Percentiles rank a stretch among this genome's conserved stretches.
phyloP scores from a whole-genome alignment of 1,284 basidiomycete species.

The Trichosporon sp. region DNA sequence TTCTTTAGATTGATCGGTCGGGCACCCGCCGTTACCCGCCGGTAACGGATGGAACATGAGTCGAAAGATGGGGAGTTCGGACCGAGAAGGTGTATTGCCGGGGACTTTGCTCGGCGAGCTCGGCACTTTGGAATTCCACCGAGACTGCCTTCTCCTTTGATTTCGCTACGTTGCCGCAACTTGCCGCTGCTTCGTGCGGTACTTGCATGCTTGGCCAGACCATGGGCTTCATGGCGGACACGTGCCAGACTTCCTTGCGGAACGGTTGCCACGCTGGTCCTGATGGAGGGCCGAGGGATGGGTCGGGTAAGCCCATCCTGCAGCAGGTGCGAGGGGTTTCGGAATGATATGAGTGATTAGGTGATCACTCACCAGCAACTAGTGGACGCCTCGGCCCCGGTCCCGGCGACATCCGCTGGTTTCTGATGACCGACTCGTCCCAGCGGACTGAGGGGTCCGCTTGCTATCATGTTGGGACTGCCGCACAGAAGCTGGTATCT shows the following conservation, averaged over 20 bases:
- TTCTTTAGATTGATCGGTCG: too few relatives aligned
- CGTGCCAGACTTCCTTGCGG: background rate
- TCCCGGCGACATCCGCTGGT: conserved; percentile 1
- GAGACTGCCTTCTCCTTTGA: background rate
- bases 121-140: background rate
- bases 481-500: background rate
- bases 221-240: background rate
- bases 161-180: background rate
- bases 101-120: background rate
- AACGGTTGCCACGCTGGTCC: background rate
- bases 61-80: background rate
- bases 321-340: background rate
- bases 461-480: background rate
- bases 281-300: background rate
- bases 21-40: too few relatives aligned
- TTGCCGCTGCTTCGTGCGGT: background rate
- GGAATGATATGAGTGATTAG: conserved; percentile 11
- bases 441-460: background rate
- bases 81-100: background rate
- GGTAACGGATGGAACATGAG: background rate
- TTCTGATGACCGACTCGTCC: background rate
- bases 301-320: background rate
- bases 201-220: background rate
- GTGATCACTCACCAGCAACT: background rate
- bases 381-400: background rate